These are phyloP conservation scores for Cercospora zeina DNA, from an alignment of 2,329 filamentous ascomycete species.

Conservation along the genomic window DNA sequence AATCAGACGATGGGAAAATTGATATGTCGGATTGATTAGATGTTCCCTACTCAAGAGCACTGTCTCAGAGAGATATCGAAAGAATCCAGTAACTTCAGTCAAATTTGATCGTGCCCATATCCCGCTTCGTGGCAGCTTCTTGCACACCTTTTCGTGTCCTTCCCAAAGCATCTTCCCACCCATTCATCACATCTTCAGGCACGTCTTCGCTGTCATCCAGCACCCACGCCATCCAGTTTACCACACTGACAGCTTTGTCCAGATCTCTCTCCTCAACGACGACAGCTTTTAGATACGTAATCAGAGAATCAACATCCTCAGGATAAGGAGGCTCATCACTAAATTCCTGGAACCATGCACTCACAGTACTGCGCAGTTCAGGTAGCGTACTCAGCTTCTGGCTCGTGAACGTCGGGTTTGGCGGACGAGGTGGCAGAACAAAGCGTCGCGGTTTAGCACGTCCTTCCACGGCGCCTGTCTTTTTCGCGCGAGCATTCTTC, in stretches of 20 bases:
- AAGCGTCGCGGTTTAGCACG: conserved; percentile 44
- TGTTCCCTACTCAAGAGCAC: not conserved
- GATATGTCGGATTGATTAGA: conserved; percentile 41
- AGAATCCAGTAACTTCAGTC: not conserved
- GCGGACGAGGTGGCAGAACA: conserved; percentile 52
- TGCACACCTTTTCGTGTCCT: conserved; percentile 48
- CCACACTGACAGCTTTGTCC: conserved; percentile 68
- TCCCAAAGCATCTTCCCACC: conserved; percentile 44
- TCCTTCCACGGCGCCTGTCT: conserved; percentile 21
- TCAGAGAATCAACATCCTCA: conserved; percentile 74
- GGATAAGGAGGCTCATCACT: conserved; percentile 71
- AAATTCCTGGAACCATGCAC: conserved; percentile 74
- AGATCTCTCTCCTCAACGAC: conserved; percentile 74
- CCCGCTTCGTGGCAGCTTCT: conserved; percentile 47
- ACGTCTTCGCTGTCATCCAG: conserved; percentile 35
- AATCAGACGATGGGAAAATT: conserved; percentile 55
- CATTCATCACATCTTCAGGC: conserved; percentile 21
- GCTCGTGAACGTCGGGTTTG: conserved; percentile 63
- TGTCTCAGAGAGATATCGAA: not conserved
- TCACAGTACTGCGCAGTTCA: conserved; percentile 73
- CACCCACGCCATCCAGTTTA: conserved; percentile 62
- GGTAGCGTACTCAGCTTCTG: conserved; percentile 55
- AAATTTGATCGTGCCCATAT: conserved; percentile 42
- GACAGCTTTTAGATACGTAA: conserved; percentile 70
- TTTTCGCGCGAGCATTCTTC: conserved; percentile 27